A percentile compares a stretch with the other conserved stretches of the same genome.
Conservation (phyloP, 305 asterid species). For the Fraxinus greggii region DNA sequence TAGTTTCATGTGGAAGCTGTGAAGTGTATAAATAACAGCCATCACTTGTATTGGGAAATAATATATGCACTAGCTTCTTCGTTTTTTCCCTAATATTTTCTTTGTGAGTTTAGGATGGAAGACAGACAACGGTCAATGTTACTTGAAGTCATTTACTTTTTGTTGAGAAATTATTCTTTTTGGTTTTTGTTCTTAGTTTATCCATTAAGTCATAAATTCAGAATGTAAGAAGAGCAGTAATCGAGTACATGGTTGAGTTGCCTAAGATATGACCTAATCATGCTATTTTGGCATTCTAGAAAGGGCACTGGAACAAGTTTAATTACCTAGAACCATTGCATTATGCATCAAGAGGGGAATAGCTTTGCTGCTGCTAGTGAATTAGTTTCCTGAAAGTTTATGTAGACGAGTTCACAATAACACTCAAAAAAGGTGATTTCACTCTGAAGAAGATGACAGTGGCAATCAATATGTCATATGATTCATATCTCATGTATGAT, state of each 20-base stretch:
- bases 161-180: background rate
- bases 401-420: conserved; percentile 3
- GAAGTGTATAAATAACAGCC: background rate
- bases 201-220: background rate
- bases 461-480: background rate
- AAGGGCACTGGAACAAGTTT: background rate
- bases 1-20: background rate
- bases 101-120: background rate
- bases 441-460: background rate
- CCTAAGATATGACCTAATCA: conserved; percentile 1
- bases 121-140: background rate
- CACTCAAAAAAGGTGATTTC: background rate
- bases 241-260: background rate
- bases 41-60: background rate
- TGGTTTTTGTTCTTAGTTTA: conserved; percentile 8
- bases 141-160: background rate
- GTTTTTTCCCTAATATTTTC: background rate
- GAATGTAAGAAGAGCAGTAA: background rate
- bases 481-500: background rate
- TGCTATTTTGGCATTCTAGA: background rate
- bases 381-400: background rate
- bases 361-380: background rate
- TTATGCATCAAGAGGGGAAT: background rate
- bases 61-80: background rate
- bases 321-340: conserved; percentile 11